A percentile compares a stretch with the other conserved stretches of the same genome.
Evolutionary conservation across 2,329 filamentous ascomycete species (phyloP).

Genomic region (Fusarium ambrosium): DNA sequence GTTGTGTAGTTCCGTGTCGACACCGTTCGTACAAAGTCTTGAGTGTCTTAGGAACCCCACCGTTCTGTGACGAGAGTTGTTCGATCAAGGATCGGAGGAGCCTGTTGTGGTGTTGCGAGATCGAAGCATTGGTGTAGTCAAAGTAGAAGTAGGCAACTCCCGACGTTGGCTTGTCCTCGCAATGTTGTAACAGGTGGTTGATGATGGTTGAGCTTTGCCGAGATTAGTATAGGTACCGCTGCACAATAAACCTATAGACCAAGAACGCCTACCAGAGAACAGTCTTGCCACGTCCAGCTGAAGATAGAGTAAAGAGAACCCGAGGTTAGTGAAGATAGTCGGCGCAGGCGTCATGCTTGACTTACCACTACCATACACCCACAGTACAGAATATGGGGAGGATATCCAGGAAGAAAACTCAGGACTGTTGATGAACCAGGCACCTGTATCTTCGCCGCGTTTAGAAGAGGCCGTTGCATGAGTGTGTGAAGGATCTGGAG

Average conservation of each 20-base stretch:
- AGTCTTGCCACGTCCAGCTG: not conserved
- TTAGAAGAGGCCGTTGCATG: not conserved
- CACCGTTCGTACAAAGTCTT: not conserved
- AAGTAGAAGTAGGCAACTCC: not conserved
- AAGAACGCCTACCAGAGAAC: not conserved
- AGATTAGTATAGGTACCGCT: not conserved
- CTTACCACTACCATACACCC: not conserved
- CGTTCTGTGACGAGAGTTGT: not conserved
- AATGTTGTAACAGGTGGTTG: not conserved
- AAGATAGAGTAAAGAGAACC: not conserved
- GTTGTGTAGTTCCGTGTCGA: not conserved
- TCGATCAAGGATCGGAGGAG: not conserved
- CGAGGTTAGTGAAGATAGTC: not conserved
- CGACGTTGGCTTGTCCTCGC: not conserved
- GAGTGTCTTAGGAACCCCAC: not conserved
- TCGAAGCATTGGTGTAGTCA: not conserved
- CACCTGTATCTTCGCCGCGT: not conserved
- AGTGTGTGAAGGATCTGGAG: not conserved
- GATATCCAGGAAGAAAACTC: not conserved
- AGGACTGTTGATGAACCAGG: not conserved
- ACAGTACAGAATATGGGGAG: not conserved
- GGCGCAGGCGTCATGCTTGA: not conserved
- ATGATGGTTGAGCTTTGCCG: not conserved
- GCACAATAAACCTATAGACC: no score
- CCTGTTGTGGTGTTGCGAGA: not conserved